A percentile compares a stretch with the other conserved stretches of the same genome.
Evolutionary conservation across 805 yeast genomes (phyloP).

Genomic region (Wickerhamiella azyma): DNA sequence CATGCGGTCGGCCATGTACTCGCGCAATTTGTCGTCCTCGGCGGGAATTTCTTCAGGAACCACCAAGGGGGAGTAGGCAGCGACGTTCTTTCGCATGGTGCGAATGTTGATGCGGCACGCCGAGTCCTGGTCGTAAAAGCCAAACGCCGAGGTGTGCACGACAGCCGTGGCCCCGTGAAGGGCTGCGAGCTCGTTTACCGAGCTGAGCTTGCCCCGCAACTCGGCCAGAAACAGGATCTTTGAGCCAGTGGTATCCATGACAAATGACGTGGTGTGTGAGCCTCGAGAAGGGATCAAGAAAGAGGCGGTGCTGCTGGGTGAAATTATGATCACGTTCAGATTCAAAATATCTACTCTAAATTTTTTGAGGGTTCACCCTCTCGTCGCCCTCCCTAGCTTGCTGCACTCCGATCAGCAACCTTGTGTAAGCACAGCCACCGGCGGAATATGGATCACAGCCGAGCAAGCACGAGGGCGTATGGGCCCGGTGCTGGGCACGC

Average conservation of each 20-base stretch:
- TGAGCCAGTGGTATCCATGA: constrained; percentile 18
- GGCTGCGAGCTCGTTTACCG: constrained; percentile 37
- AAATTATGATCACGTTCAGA: too few species aligned
- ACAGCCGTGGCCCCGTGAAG: constrained; percentile 37
- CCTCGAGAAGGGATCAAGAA: too few species aligned
- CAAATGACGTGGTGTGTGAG: too few species aligned
- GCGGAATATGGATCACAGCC: not conserved
- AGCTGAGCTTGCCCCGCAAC: constrained; percentile 38
- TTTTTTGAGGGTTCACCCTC: too few species aligned
- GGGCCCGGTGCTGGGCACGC: constrained; percentile 6
- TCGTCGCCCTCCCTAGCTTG: too few species aligned
- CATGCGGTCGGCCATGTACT: constrained; percentile 28
- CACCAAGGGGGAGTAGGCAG: constrained; percentile 50
- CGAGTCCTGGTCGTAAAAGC: constrained; percentile 52
- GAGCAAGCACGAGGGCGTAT: constrained; percentile 10
- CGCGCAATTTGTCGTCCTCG: constrained; percentile 34
- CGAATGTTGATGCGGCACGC: constrained; percentile 38
- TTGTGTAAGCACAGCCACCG: not conserved
- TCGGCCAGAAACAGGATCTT: constrained; percentile 41
- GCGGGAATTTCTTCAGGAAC: constrained; percentile 35
- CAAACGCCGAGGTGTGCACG: constrained; percentile 68
- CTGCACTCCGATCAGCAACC: not conserved
- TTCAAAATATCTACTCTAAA: too few species aligned
- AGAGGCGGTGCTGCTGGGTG: too few species aligned
- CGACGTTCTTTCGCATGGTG: constrained; percentile 45